Evolutionary conservation across 768 basidiomycete species (phyloP).

Genomic region (Macrolepiota dolichaula): DNA sequence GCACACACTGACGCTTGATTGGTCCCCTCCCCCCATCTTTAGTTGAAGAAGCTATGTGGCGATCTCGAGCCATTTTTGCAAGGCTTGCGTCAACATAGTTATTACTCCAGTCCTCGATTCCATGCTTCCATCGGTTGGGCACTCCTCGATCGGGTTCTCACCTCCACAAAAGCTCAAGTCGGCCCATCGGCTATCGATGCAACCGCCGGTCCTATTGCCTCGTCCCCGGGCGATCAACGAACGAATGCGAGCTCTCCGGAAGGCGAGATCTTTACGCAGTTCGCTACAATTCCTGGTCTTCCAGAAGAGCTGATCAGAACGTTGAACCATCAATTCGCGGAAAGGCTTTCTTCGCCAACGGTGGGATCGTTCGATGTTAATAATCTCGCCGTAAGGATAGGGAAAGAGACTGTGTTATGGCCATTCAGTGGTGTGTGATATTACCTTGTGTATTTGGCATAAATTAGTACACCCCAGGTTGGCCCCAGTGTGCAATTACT

Average conservation of each 20-base stretch:
- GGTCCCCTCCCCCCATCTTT: too few relatives aligned
- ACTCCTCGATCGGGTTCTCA: conserved; percentile 42
- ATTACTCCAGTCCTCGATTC: conserved; percentile 79
- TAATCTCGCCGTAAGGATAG: conserved; percentile 63
- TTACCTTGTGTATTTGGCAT: conserved; percentile 4
- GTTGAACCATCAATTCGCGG: conserved; percentile 49
- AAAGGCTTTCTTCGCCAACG: conserved; percentile 35
- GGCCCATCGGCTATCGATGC: conserved; percentile 14
- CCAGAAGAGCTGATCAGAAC: conserved; percentile 42
- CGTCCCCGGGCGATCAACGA: conserved; percentile 12
- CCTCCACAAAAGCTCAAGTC: background rate
- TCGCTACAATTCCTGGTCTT: conserved; percentile 49
- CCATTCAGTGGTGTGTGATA: conserved; percentile 26
- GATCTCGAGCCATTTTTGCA: conserved; percentile 56
- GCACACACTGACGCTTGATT: background rate
- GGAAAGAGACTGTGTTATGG: conserved; percentile 60
- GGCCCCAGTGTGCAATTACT: background rate
- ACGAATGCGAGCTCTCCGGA: conserved; percentile 13
- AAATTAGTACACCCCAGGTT: background rate
- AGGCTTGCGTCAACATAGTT: conserved; percentile 67
- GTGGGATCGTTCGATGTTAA: conserved; percentile 51
- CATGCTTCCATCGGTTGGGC: conserved; percentile 92
- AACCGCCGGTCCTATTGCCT: conserved; percentile 14
- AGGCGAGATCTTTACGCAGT: conserved; percentile 21
- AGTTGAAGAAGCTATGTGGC: conserved; percentile 60